Base-by-base conservation (phyloP, 306 rosid genomes). In the Malus orientalis region DNA sequence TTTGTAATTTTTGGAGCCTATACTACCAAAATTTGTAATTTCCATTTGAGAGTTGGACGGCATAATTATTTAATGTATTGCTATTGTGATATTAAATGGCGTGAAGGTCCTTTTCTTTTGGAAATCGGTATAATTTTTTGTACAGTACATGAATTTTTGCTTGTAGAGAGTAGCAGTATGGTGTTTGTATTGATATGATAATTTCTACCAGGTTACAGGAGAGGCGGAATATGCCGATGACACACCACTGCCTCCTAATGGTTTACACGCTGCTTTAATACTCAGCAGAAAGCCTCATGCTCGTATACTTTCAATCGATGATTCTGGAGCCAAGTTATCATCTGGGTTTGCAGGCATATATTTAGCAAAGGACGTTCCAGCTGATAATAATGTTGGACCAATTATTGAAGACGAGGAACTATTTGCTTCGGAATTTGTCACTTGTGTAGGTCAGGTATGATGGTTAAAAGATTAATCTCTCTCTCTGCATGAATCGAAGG, bases 381-480 rank as follows among this genome's bases (percentile, higher is more conserved):
- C 89, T 53, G 87, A 76, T 84, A 90, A 89, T 76, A 89, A 73
- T 36, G 79, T 95, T 67, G 97, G 97, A 76, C 79, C 98, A 29
- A 82, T 90, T 79, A 73, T 89, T 87, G 57, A 63, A 49, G 98
- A 95, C 51, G 97, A 95, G 84, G 97, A 92, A 27, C 88, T 95
- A 69, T 95, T 85, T 87, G 97, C 98, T 30, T 81, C 90, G 64
- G 86, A 92, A 69, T 82, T 81, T 72, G 81, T 90, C 83, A 92
- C 97, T 79, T 95, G 97, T 65, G 97, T 92, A 42, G 98, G 98
- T 75, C 97, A 92, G 97, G 98, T 95, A 87, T 62, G 65, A 73
- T 73, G 71, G 76, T 81, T 88, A 69, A 73, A 38, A 29, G 74
- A 81, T 69, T 29, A 33, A 29, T 51, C 40, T 54, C 62, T 54